Evolutionary conservation across 2,329 filamentous ascomycete species (phyloP).

Genomic region (Stemphylium beticola): DNA sequence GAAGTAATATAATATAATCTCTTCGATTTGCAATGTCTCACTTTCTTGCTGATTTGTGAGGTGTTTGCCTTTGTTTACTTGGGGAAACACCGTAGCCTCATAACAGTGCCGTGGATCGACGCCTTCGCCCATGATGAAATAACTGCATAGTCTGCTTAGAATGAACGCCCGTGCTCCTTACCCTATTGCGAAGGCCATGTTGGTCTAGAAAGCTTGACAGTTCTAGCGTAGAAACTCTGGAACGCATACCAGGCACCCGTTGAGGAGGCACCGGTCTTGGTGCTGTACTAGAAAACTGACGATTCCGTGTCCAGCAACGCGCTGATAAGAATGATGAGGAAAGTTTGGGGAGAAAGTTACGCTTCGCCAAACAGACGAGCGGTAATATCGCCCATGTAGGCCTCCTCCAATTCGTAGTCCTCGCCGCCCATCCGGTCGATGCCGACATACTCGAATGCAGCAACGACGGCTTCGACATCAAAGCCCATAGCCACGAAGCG

Average conservation of each 20-base stretch:
- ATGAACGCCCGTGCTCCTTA: neutral
- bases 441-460: slow-evolving; percentile 79
- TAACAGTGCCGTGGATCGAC: neutral
- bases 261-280: neutral
- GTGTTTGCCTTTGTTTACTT: neutral
- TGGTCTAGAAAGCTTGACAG: neutral
- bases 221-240: neutral
- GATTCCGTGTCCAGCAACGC: neutral
- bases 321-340: neutral
- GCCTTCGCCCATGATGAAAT: slow-evolving; percentile 1
- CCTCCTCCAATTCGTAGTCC: slow-evolving; percentile 87
- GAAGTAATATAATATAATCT: no score
- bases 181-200: neutral
- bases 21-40: no score
- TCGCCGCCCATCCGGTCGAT: slow-evolving; percentile 79
- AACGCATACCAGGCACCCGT: neutral
- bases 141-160: neutral
- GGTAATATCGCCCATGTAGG: slow-evolving; percentile 88
- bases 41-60: neutral
- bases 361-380: slow-evolving; percentile 82
- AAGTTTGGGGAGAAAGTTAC: neutral
- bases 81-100: neutral
- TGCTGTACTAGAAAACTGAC: neutral
- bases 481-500: slow-evolving; percentile 92
- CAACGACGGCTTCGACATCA: slow-evolving; percentile 82